Base-by-base conservation (phyloP, 2,329 filamentous ascomycete species). In the Gaeumannomyces tritici region DNA sequence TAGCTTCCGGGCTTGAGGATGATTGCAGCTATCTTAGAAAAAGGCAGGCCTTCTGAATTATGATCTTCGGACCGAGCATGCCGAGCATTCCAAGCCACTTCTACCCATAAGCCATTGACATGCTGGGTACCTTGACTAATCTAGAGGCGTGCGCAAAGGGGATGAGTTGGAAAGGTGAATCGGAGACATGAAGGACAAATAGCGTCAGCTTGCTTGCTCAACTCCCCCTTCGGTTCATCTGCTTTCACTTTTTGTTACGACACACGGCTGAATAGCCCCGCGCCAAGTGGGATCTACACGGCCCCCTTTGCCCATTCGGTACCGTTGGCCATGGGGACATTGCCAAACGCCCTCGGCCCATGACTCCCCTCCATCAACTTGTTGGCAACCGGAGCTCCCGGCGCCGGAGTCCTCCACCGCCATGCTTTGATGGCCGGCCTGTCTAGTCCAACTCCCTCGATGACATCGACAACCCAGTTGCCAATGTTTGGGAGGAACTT, bases 401-500 rank as follows among this genome's bases (percentile, higher is more conserved):
- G 31, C 7, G 31, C 54, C 26, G 56, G 24, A 18, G 51, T 26
- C 29, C 69, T 60, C 67, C 67, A 69, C 15, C 29, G n/a, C 67
- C 67, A 68, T 1, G 56, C 60, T 27, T 61, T 33, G 28, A 65
- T 27, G 7, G 67, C 61, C 15, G 71, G 67, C 60, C 67, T 69
- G 57, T 75, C 69, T 9, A 72, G 63, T 2, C 69, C 67, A 21
- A 63, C 63, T 1, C 77, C 74, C 64, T 79, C 73, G 18, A 85
- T 69, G 28, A 65, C 60, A 51, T 83, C 77, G 8, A 80, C 74
- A 18, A 84, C 77, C 62, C 74, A 75, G 42, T 65, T 66, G 13
- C 70, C 70, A 4, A 73, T 65, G 24, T 67, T 64, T 3, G 70
- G 71, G 18, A 73, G 67, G 59, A 70, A 73, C 60, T 73, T 73